Evolutionary conservation across 768 basidiomycete species (phyloP).

Genomic region (Boletus rubescentipes): DNA sequence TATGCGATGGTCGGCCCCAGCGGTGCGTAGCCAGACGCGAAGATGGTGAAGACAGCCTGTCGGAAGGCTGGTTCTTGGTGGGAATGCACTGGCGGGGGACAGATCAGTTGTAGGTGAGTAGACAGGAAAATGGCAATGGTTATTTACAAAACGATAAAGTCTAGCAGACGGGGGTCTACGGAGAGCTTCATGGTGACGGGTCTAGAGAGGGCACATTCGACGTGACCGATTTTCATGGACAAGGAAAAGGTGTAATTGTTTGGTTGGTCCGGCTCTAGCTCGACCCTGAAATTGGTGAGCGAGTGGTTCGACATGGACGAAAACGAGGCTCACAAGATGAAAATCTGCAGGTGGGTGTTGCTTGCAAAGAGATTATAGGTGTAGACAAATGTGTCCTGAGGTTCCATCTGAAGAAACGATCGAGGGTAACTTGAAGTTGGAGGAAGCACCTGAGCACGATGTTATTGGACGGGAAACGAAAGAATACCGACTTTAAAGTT

Average conservation of each 20-base stretch:
- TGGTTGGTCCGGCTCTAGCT: slow-evolving; percentile 25
- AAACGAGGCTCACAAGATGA: slow-evolving; percentile 46
- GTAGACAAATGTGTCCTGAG: slow-evolving; percentile 33
- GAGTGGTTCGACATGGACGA: not conserved
- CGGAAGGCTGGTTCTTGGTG: slow-evolving; percentile 56
- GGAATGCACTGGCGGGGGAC: slow-evolving; percentile 45
- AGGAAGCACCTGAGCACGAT: slow-evolving; percentile 6
- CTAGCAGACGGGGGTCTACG: slow-evolving; percentile 53
- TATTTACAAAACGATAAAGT: slow-evolving; percentile 64
- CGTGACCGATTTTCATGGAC: slow-evolving; percentile 51
- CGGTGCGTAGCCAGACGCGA: slow-evolving; percentile 63
- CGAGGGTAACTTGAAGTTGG: slow-evolving; percentile 16
- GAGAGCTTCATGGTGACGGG: slow-evolving; percentile 45
- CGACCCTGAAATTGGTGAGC: slow-evolving; percentile 28
- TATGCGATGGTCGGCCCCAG: slow-evolving; percentile 58
- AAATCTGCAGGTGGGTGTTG: slow-evolving; percentile 45
- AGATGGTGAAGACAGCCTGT: slow-evolving; percentile 54
- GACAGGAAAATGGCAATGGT: not conserved
- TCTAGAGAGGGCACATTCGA: slow-evolving; percentile 53
- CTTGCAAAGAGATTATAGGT: slow-evolving; percentile 49
- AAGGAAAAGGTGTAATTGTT: slow-evolving; percentile 51
- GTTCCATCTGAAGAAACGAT: slow-evolving; percentile 27
- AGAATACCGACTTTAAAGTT: slow-evolving; percentile 11
- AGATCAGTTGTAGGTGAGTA: not conserved
- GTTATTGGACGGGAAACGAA: not conserved